Evolutionary conservation across 2,329 filamentous ascomycete genomes (phyloP).

Genomic region (Beauveria asiatica): DNA sequence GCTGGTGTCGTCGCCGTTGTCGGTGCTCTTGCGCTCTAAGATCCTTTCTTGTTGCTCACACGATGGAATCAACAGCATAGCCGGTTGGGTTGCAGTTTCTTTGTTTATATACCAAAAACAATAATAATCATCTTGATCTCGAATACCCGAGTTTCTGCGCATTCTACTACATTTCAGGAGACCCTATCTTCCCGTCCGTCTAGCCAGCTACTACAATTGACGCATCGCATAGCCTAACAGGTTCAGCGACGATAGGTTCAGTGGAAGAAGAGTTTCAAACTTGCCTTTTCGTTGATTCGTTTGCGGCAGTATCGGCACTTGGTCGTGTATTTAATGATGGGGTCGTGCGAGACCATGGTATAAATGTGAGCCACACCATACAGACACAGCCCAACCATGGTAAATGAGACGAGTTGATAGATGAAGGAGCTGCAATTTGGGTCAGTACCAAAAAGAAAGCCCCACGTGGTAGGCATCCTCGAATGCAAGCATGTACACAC

Average conservation of each 20-base stretch:
- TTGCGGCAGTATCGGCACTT: slow-evolving; percentile 62
- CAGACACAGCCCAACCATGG: slow-evolving; percentile 55
- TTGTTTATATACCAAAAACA: neutral
- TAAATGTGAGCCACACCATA: slow-evolving; percentile 58
- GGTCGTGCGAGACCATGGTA: slow-evolving; percentile 51
- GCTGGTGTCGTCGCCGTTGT: slow-evolving; percentile 27
- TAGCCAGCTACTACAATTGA: slow-evolving; percentile 44
- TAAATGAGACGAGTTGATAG: slow-evolving; percentile 56
- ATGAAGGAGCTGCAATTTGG: slow-evolving; percentile 42
- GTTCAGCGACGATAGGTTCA: slow-evolving; percentile 9
- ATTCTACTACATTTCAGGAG: neutral
- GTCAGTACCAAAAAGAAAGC: neutral
- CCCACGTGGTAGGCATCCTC: no score
- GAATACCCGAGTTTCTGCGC: neutral
- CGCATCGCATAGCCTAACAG: slow-evolving; percentile 34
- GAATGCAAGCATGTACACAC: slow-evolving; percentile 26
- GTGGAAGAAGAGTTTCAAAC: neutral
- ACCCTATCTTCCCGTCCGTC: slow-evolving; percentile 38
- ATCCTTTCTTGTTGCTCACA: neutral
- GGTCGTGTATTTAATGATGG: slow-evolving; percentile 61
- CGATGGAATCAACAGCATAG: neutral
- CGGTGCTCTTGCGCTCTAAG: slow-evolving; percentile 28
- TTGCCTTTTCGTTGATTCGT: slow-evolving; percentile 53
- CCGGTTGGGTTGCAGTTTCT: neutral
- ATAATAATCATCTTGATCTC: neutral